These are phyloP conservation scores for Rhizoctonia solani DNA, from an alignment of 1,284 basidiomycete species.

Conservation along the genomic window DNA sequence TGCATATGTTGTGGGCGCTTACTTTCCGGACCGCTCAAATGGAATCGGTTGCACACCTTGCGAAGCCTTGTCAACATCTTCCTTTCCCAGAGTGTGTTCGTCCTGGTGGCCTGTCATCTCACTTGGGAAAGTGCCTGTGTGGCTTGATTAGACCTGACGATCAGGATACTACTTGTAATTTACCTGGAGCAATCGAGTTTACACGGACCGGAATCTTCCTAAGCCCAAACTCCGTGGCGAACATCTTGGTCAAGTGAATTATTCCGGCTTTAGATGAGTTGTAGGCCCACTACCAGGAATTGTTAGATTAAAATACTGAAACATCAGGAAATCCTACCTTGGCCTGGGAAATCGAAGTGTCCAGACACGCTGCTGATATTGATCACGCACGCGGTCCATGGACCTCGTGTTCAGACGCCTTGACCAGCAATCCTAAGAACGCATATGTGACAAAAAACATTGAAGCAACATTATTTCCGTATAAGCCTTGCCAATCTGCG, in stretches of 20 bases:
- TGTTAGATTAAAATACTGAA: no score
- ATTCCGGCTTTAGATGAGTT: conserved; percentile 77
- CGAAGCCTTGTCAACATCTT: background rate
- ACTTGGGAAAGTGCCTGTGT: conserved; percentile 47
- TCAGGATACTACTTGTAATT: background rate
- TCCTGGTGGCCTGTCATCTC: conserved; percentile 66
- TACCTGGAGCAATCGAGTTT: conserved; percentile 66
- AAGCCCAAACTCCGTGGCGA: conserved; percentile 72
- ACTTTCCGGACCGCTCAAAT: conserved; percentile 2
- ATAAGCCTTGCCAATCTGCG: conserved; percentile 16
- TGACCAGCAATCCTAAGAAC: conserved; percentile 70
- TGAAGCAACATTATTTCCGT: conserved; percentile 63
- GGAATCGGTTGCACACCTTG: background rate
- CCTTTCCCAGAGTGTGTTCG: background rate
- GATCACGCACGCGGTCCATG: conserved; percentile 62
- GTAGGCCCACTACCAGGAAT: conserved; percentile 64
- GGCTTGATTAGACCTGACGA: background rate
- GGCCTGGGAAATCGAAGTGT: conserved; percentile 65
- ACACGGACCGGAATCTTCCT: conserved; percentile 55
- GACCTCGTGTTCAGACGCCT: conserved; percentile 46
- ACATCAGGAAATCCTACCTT: no score
- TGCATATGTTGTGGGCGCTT: background rate
- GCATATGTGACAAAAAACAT: conserved; percentile 74
- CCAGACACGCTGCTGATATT: conserved; percentile 79
- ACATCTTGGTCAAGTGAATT: conserved; percentile 70